Base-by-base conservation (phyloP, 768 basidiomycete genomes). In the Lactifluus piperatus region DNA sequence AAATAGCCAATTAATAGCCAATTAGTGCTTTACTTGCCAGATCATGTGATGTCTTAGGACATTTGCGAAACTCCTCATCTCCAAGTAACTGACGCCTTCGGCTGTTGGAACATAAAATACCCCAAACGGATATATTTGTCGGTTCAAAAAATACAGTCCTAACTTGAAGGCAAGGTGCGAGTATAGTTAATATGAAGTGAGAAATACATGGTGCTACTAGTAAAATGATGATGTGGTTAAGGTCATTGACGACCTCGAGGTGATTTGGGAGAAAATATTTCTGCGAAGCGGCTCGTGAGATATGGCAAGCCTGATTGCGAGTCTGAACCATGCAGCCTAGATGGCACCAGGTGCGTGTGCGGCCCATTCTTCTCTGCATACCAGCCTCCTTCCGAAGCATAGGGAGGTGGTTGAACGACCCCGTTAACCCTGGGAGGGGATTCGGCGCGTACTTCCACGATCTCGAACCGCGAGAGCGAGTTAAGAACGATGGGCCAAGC, bases 391-490 rank as follows among this genome's bases (percentile, higher is more conserved):
- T 56, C 54, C 5, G 54, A 30, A 24, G 49, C 43, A 7, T 53
- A 49, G 3, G 67, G 67, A 6, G 56, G 64, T 7, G 43, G 29
- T n/a, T 64, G 55, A 5, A 8, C 27, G 46, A 16, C 36, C 26
- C 16, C 20, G 29, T 30, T 20, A 8, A 43, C n/a, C 20, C 49
- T 51, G 53, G 44, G 36, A 16, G 16, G 20, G 4, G 18, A 11
- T 3, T 27, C 36, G 60, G 71, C 41, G 48, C 51, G 48, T 58
- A 71, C 43, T 39, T 69, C 67, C n/a, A 71, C 50, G 47, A 71
- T 65, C 58, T 71, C 70, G 62, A 65, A 70, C 4, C 55, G 62
- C 3, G 65, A 58, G 27, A 70, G 65, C 2, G 56, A 54, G 16
- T 39, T 8, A 11, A 66, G 26, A 32, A 71, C 67, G 16, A 49